Conservation (phyloP, 1,139 yeast species). For the Saccharomyces hybrid region DNA sequence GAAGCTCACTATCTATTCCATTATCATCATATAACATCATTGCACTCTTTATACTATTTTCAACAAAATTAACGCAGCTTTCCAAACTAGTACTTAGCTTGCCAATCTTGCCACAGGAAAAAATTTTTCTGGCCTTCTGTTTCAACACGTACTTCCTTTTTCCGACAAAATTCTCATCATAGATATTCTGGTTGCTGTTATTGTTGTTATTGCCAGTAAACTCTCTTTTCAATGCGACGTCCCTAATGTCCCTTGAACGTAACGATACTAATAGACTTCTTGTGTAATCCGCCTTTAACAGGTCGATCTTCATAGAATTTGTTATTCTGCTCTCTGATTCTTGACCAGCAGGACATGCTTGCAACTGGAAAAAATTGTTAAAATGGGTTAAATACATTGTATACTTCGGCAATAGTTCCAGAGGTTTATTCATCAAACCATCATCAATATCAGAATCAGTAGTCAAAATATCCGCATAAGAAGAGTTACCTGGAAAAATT, state of each 20-base stretch:
- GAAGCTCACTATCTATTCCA: conserved; percentile 6
- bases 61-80: conserved; percentile 20
- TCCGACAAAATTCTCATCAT: conserved; percentile 8
- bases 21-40: conserved; percentile 19
- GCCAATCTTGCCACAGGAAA: conserved; percentile 25
- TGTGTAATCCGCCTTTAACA: conserved; percentile 27
- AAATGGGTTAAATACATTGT: conserved; percentile 25
- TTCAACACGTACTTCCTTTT: conserved; percentile 9
- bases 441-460: conserved; percentile 3
- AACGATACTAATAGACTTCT: conserved; percentile 38
- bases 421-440: conserved; percentile 3
- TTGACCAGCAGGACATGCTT: conserved; percentile 37
- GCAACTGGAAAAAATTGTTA: conserved; percentile 33
- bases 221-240: conserved; percentile 38
- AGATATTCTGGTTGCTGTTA: conserved; percentile 1
- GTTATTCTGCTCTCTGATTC: conserved; percentile 48
- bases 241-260: conserved; percentile 51
- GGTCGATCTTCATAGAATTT: conserved; percentile 49
- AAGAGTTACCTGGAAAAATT: conserved; percentile 11
- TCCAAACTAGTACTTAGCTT: conserved; percentile 18
- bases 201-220: background rate
- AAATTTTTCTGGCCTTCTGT: conserved; percentile 25
- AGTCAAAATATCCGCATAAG: conserved; percentile 21
- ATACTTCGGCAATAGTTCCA: conserved; percentile 25
- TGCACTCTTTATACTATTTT: conserved; percentile 19